phyloP scores from a whole-genome alignment of 768 basidiomycete species.

The Brasilioporus rufonigricans region DNA sequence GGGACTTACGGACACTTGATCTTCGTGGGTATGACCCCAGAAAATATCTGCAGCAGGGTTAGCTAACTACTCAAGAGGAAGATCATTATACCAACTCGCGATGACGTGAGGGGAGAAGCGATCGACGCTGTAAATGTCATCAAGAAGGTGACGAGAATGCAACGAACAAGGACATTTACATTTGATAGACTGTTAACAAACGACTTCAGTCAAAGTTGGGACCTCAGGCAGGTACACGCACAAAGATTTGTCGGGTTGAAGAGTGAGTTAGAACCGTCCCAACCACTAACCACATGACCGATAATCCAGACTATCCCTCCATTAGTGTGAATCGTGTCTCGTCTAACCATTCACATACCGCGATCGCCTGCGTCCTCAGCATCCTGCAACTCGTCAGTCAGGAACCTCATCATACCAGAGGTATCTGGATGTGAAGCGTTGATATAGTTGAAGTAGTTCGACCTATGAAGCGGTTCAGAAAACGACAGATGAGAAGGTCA shows the following conservation, averaged over 20 bases:
- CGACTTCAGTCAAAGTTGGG: slow-evolving; percentile 2
- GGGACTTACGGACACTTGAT: slow-evolving; percentile 57
- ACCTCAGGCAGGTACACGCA: slow-evolving; percentile 32
- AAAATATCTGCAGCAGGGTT: slow-evolving; percentile 54
- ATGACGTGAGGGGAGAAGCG: slow-evolving; percentile 79
- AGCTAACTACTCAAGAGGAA: neutral
- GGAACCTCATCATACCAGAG: slow-evolving; percentile 73
- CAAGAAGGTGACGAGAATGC: neutral
- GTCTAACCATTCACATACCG: slow-evolving; percentile 38
- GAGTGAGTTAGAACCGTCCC: slow-evolving; percentile 71
- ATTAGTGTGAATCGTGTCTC: slow-evolving; percentile 9
- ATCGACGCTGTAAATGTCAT: slow-evolving; percentile 49
- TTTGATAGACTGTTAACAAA: slow-evolving; percentile 42
- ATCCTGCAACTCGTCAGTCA: slow-evolving; percentile 75
- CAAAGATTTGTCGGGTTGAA: slow-evolving; percentile 68
- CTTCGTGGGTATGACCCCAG: slow-evolving; percentile 77
- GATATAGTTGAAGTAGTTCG: slow-evolving; percentile 77
- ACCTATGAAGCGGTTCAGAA: slow-evolving; percentile 32
- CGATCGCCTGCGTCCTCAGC: slow-evolving; percentile 76
- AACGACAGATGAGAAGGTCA: neutral
- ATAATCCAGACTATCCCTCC: slow-evolving; percentile 43
- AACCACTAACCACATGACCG: slow-evolving; percentile 58
- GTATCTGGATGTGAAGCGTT: slow-evolving; percentile 66
- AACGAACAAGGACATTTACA: slow-evolving; percentile 28
- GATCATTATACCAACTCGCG: slow-evolving; percentile 50